Conservation (phyloP, 768 basidiomycete species). For the Agaricus subrufescens region DNA sequence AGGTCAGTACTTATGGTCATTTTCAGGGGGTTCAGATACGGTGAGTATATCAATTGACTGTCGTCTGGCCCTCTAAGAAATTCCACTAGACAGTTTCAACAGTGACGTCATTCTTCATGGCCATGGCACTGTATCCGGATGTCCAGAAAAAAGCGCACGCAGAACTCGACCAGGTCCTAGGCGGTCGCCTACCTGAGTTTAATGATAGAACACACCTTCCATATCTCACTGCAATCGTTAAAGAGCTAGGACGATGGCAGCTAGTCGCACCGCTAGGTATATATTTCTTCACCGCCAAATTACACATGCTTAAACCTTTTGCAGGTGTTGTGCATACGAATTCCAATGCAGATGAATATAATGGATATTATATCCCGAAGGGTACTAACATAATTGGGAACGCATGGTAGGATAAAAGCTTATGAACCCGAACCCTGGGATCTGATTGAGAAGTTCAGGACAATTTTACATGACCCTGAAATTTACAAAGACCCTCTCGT, state of each 20-base stretch:
- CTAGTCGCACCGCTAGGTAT: constrained; percentile 21
- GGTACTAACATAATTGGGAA: neutral
- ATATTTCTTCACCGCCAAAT: neutral
- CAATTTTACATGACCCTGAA: constrained; percentile 18
- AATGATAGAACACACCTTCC: constrained; percentile 21
- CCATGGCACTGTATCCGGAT: constrained; percentile 13
- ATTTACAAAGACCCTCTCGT: constrained; percentile 15
- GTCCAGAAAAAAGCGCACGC: constrained; percentile 15
- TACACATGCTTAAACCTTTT: neutral
- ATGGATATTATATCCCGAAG: neutral
- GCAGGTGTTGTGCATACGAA: neutral
- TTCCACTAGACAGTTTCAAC: constrained; percentile 12
- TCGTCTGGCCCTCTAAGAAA: neutral
- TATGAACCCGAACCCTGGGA: neutral
- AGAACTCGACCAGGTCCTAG: constrained; percentile 11
- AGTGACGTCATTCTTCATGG: constrained; percentile 14
- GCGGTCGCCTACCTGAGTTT: constrained; percentile 27
- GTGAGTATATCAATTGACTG: neutral
- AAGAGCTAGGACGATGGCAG: constrained; percentile 31
- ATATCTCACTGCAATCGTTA: constrained; percentile 29
- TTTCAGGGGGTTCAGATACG: constrained; percentile 10
- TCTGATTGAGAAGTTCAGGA: neutral
- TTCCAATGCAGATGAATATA: neutral
- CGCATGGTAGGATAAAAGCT: neutral
- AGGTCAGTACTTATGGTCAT: neutral